phyloP scores from a whole-genome alignment of 2,329 filamentous ascomycete species.

The Pestalotiopsis sp. region DNA sequence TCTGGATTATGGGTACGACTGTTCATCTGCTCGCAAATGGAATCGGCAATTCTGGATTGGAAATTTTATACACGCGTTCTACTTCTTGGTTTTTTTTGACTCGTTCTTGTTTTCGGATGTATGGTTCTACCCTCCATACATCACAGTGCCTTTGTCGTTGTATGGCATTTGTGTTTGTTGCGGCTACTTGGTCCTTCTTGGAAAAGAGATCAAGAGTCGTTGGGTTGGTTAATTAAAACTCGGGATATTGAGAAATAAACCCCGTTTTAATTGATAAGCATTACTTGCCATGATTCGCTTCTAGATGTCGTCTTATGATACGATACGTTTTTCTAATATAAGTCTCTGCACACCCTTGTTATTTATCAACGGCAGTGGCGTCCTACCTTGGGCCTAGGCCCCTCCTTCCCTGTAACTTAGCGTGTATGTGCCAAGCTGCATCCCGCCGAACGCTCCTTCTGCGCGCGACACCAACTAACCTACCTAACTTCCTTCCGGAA shows the following conservation, averaged over 20 bases:
- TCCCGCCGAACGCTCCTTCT: too few relatives aligned
- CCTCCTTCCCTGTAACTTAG: too few relatives aligned
- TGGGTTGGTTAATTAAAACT: not conserved
- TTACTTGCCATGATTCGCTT: too few relatives aligned
- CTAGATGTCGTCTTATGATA: too few relatives aligned
- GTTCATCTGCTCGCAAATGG: not conserved
- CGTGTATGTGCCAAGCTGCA: too few relatives aligned
- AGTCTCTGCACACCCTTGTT: too few relatives aligned
- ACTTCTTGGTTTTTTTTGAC: not conserved
- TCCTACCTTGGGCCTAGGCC: too few relatives aligned
- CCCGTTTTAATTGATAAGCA: not conserved
- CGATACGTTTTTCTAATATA: too few relatives aligned
- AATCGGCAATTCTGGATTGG: not conserved
- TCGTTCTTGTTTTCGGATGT: not conserved
- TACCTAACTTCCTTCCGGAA: too few relatives aligned
- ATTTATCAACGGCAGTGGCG: too few relatives aligned
- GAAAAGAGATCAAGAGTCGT: not conserved
- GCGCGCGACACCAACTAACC: too few relatives aligned
- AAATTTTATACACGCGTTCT: not conserved
- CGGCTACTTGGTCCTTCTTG: not conserved
- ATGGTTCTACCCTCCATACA: not conserved
- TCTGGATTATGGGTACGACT: not conserved
- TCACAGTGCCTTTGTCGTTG: not conserved
- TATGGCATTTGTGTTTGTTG: not conserved
- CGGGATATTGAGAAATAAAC: not conserved